Conservation (phyloP, 371 early-diverging fungal species). For the Funneliformis caledonium region DNA sequence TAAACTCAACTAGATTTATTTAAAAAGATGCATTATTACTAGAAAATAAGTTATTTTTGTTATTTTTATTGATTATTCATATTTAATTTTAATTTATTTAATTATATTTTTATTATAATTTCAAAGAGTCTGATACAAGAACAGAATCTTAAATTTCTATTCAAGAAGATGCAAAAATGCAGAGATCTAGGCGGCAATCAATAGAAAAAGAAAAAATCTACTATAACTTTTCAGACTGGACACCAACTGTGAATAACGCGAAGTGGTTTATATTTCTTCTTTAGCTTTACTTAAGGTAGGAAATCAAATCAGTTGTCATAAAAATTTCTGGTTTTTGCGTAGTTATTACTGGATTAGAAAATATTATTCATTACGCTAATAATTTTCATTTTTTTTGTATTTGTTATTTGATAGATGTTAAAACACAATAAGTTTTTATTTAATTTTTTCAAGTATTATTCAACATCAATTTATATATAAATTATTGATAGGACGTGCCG, state of each 20-base stretch:
- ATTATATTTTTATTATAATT: too few species aligned
- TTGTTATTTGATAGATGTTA: conserved; percentile 68
- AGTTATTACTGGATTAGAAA: background rate
- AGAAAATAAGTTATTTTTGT: too few species aligned
- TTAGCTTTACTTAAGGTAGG: conserved; percentile 96
- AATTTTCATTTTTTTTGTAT: background rate
- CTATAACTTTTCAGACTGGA: conserved; percentile 58
- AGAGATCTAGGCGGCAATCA: too few species aligned
- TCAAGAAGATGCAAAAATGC: too few species aligned
- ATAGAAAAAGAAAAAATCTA: too few species aligned
- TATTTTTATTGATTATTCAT: too few species aligned
- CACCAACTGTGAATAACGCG: conserved; percentile 95
- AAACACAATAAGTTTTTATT: conserved; percentile 74
- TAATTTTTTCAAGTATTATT: background rate
- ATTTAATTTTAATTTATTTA: too few species aligned
- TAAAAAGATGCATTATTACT: too few species aligned
- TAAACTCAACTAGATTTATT: too few species aligned
- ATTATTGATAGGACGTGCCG: conserved; percentile 91
- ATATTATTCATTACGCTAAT: background rate
- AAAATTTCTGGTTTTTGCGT: background rate
- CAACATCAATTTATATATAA: background rate
- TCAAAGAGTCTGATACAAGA: too few species aligned
- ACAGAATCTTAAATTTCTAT: too few species aligned
- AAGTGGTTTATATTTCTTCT: conserved; percentile 99
- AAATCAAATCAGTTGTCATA: background rate